Evolutionary conservation across 2,329 filamentous ascomycete genomes (phyloP), one percentile per base, ranked within the genome.

Genomic region (Teratosphaeria nubilosa): DNA sequence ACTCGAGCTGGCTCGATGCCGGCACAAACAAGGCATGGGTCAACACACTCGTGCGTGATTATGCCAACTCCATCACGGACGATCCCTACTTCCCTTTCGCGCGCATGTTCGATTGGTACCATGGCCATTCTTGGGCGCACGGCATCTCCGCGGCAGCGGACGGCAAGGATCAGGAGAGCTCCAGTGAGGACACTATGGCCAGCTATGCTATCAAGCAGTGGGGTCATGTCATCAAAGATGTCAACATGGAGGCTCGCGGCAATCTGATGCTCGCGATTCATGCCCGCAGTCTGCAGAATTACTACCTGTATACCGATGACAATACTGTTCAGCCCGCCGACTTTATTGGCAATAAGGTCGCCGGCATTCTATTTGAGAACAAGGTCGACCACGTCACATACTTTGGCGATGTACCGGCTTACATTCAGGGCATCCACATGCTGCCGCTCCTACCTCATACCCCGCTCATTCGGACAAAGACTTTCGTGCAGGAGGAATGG

Each of bases 341-440:
- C n/a, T 96, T 95, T 70, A 85, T 89, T 62, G 82, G 78, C 50
- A 97, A 97, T 78, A 91, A 88, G 73, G 78, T 82, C 6, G 78
- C 80, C 1, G 82, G 82, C 16, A 84, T 85, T 2, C 54, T 71
- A 9, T 97, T 96, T 68, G 92, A 97, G 75, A 96, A 96, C 77
- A 97, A 97, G 75, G 82, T 91, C 56, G 90, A 97, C 71, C 90
- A 96, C 73, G 87, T 88, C 3, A 96, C 92, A 0, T 96, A 90
- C 75, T 96, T 96, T 68, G 89, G 90, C 52, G 72, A 60, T 24
- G 64, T 67, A 27, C 62, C 67, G 22, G 70, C 74, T 55, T 71
- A 66, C 55, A 63, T 66, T 51, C 76, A 83, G 67, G 87, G 88
- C 59, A 91, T 92, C 65, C 88, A 94, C 75, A 92, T 94, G 88